Base-by-base conservation (phyloP, 257 asterid genomes). In the Handroanthus guayacan region DNA sequence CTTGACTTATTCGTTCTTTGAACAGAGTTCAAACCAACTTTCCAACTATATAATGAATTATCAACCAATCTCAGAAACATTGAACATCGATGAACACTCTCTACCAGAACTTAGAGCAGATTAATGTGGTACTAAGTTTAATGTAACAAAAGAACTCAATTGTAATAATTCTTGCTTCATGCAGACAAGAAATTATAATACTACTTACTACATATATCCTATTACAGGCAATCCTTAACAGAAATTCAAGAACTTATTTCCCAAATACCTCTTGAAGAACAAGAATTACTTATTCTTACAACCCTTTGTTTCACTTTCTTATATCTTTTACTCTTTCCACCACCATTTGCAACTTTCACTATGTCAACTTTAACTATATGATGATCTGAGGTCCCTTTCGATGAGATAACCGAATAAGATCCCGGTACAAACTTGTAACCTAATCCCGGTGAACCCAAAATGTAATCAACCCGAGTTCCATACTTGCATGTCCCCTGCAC, bases 401-500 rank as follows among this genome's bases (percentile, higher is more conserved):
- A 54, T 10, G 98, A 94, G 65, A 89, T 67, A 6, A 92, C 95
- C 0, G 98, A 90, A 85, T 94, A 92, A 10, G 97, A 92, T 64
- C 97, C 97, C 0, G 97, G 97, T 2, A 94, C 93, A 57, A 92
- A 94, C 43, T 50, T 48, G 84, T 90, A 94, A 7, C 82, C 82
- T 75, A 85, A 73, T 3, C 83, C 85, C 4, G 75, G 60, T 1
- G 97, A 89, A 2, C 92, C 89, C 81, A 90, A 43, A 44, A 94
- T 88, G 80, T 92, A 94, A 65, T 94, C 97, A 14, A 92, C 97
- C 47, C 98, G 89, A 67, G 97, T 94, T 10, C 97, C 98, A 55
- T 92, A 92, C 77, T 94, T 94, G 87, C 98, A 94, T 3, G 98
- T 94, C 72, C 97, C 98, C 67, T 92, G 97, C 52, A 91, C 97